Base-by-base conservation (phyloP, 345 rosid genomes). In the Mercurialis annua region DNA sequence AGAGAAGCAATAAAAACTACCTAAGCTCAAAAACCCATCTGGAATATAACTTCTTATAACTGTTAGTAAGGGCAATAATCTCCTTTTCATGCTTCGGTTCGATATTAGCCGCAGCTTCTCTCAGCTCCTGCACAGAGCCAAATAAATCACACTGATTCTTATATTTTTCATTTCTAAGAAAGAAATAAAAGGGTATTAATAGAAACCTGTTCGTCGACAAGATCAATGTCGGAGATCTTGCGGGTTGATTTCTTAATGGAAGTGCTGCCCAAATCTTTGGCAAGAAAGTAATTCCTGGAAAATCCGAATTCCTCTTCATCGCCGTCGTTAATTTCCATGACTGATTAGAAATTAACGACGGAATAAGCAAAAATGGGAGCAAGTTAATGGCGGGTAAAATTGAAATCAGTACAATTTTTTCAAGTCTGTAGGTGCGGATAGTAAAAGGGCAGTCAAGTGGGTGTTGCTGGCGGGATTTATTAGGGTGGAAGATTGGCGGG, bases 281-380 rank as follows among this genome's bases (percentile, higher is more conserved):
- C 95, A 56, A 91, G 80, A 78, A 89, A 91, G 71, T 91, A 94
- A 67, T 94, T 91, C 79, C 98, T 81, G 6, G 96, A 86, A 84
- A 91, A 94, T 3, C 84, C 99, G 55, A 53, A 86, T 46, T 87
- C 96, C 62, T 89, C 96, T 61, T 86, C 98, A 7, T 85, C 96
- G 16, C 63, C 65, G 33, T 79, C 84, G 24, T 80, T 74, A 49
- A 76, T 64, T 34, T 87, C 92, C 87, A 78, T 81, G 31, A 34
- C 47, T 43, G 33, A n/a, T 14, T 20, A n/a, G 7, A 7, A 40
- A 9, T 9, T 4, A 40, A 9, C n/a, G 11, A 9, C 11, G 10
- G 11, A 40, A 7, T 9, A 8, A 40, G 11, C 12, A 40, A 40
- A 4, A 40, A 40, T 40, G 44, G 44, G 8, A 9, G 11, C 6